Evolutionary conservation across 2,329 filamentous ascomycete species (phyloP), one percentile per base, ranked within the genome.

Genomic region (Pseudogymnoascus sp.): DNA sequence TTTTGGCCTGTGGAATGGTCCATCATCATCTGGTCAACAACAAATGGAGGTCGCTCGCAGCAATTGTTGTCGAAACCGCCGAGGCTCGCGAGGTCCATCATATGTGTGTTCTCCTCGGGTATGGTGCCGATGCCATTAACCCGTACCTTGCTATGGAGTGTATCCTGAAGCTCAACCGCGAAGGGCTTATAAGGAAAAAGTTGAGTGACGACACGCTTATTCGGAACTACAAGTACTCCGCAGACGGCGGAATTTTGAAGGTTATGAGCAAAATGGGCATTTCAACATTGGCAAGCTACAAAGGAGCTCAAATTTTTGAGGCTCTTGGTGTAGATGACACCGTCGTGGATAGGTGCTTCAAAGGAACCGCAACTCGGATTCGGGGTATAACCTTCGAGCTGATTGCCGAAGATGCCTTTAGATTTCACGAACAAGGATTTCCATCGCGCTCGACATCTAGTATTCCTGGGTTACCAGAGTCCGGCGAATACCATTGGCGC

Each of bases 241-340:
- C 90, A 71, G 93, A 97, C 70, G 93, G 93, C 72, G 93, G 93
- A 79, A 96, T 97, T 67, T 82, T 97, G 67, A 97, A 97, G 78
- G 93, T 97, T 75, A 97, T 97, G 93, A 95, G 89, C 76, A 97
- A 97, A 82, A 97, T 97, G 93, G 93, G 93, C 80, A 97, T 97
- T 68, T 97, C 93, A 6, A 97, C 93, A 33, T 82, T 97, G 53
- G 91, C 93, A 72, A 93, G 89, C 69, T 97, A 97, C 82, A 97
- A 97, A 82, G 93, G 93, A 73, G 93, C 93, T 63, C 93, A 97
- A 79, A 97, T 97, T 68, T 97, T 97, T 70, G 93, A 97, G 75
- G 92, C 93, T 59, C 88, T 97, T 46, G 93, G 93, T 77, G 87
- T 97, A 35, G 93, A 97, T 72, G 93, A 96, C 75, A 83, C 83